These are phyloP conservation scores for Triticum urartu DNA, from an alignment of 176 grass and related monocot species.

Conservation along the genomic window DNA sequence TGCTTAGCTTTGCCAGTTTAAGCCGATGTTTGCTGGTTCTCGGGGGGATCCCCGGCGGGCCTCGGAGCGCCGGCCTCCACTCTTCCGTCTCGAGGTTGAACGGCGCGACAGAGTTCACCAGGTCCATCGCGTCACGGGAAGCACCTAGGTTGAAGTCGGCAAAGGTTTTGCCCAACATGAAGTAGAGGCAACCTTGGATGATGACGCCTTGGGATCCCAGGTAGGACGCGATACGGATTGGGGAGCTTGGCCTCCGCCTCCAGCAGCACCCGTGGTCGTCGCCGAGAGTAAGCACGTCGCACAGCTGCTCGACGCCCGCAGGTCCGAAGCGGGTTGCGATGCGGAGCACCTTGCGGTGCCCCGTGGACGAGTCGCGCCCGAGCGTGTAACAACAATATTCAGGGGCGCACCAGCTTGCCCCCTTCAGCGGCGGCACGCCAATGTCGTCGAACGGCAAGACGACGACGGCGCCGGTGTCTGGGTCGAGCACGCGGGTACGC, in stretches of 20 bases:
- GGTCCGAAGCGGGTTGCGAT: neutral
- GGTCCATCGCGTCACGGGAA: neutral
- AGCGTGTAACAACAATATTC: neutral
- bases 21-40: neutral
- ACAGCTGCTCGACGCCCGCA: neutral
- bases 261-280: neutral
- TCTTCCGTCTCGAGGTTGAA: neutral
- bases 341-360: neutral
- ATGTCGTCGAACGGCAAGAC: neutral
- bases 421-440: too few species aligned
- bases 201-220: neutral
- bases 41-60: neutral
- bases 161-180: neutral
- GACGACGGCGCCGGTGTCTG: neutral
- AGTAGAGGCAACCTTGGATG: neutral
- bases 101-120: neutral
- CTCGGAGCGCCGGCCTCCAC: neutral
- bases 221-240: neutral
- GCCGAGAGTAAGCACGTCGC: neutral
- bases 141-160: too few species aligned
- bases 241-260: neutral
- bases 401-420: neutral
- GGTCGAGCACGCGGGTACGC: neutral
- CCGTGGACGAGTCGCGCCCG: neutral
- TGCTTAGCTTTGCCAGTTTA: neutral